Conservation (phyloP, 2,329 filamentous ascomycete species). For the Diaporthe sp. region DNA sequence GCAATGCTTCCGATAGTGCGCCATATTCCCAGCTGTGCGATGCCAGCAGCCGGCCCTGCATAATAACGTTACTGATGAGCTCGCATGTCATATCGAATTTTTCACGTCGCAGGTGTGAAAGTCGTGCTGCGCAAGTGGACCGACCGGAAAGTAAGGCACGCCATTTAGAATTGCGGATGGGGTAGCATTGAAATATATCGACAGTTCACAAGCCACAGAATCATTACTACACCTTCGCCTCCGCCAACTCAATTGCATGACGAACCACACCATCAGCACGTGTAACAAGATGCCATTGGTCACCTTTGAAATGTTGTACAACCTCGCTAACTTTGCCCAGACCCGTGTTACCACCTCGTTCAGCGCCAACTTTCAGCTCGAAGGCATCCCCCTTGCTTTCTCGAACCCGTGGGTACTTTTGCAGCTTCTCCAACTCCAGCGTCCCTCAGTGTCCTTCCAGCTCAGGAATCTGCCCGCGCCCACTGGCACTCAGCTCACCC, state of each 20-base stretch:
- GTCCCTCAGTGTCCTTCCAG: neutral
- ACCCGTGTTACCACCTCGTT: neutral
- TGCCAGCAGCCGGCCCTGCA: neutral
- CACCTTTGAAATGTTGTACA: neutral
- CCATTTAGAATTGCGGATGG: neutral
- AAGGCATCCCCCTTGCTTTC: neutral
- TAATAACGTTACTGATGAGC: neutral
- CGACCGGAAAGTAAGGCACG: neutral
- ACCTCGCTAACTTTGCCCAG: neutral
- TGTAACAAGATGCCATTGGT: neutral
- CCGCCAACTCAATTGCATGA: neutral
- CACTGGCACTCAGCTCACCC: neutral
- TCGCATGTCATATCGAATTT: neutral
- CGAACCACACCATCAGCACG: neutral
- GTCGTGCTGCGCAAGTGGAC: neutral
- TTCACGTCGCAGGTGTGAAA: neutral
- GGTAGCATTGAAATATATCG: neutral
- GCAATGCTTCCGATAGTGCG: neutral
- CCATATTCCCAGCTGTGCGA: conserved; percentile 20
- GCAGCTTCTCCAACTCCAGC: neutral
- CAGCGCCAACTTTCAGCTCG: neutral
- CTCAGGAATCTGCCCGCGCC: neutral
- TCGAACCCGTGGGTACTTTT: neutral
- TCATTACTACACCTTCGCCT: neutral
- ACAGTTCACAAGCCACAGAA: neutral